Conservation (phyloP, 1,139 yeast species). For the Blastobotrys buckinghamii region DNA sequence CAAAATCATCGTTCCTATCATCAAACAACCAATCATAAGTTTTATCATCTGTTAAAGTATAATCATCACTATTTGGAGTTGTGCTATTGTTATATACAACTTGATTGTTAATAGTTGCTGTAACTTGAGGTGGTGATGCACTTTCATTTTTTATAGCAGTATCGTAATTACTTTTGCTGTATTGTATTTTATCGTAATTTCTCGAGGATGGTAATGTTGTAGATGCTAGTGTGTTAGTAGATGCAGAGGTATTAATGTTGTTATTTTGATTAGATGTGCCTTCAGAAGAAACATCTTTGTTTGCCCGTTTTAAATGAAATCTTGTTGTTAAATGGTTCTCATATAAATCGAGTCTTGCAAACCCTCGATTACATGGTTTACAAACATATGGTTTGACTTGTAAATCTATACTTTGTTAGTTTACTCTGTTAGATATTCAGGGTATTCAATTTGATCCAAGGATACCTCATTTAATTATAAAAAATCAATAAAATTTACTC, state of each 20-base stretch:
- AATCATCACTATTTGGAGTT: not conserved
- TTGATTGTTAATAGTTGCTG: too few relatives aligned
- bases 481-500: too few relatives aligned
- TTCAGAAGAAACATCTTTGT: conserved; percentile 10
- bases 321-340: conserved; percentile 33
- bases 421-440: not conserved
- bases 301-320: conserved; percentile 27
- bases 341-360: conserved; percentile 32
- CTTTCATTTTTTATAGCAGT: too few relatives aligned
- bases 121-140: too few relatives aligned
- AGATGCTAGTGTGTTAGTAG: too few relatives aligned
- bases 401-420: conserved; percentile 18
- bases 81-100: not conserved
- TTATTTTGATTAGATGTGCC: too few relatives aligned
- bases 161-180: too few relatives aligned
- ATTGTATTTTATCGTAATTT: too few relatives aligned
- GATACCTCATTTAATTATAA: too few relatives aligned
- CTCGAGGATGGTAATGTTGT: too few relatives aligned
- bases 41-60: not conserved
- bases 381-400: conserved; percentile 32
- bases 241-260: too few relatives aligned
- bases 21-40: conserved; percentile 9
- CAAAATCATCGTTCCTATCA: conserved; percentile 10
- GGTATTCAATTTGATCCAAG: not conserved
- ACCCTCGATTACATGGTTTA: conserved; percentile 31